Evolutionary conservation across 768 basidiomycete genomes (phyloP).

Genomic region (Boletus rubescentipes): DNA sequence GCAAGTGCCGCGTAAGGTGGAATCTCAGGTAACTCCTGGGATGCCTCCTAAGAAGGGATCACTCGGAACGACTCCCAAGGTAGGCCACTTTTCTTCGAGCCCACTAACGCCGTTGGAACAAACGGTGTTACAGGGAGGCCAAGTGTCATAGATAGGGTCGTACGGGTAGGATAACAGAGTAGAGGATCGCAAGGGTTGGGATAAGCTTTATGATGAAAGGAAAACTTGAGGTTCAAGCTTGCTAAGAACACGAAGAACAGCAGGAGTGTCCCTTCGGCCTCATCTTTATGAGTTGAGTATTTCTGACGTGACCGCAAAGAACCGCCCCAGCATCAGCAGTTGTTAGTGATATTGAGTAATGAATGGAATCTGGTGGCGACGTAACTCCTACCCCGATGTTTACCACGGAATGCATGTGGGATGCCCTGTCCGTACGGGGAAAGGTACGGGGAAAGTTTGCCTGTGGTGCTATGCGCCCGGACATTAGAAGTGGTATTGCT

Average conservation of each 20-base stretch:
- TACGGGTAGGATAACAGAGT: background rate
- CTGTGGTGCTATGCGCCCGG: too few species aligned
- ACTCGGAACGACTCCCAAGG: constrained; percentile 32
- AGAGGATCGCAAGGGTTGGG: background rate
- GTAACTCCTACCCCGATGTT: background rate
- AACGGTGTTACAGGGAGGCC: constrained; percentile 24
- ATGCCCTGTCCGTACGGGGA: background rate
- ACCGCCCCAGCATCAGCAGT: background rate
- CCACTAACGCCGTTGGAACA: constrained; percentile 19
- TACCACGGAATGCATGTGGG: background rate
- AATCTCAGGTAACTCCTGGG: constrained; percentile 39
- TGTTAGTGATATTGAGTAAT: background rate
- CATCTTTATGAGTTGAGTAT: background rate
- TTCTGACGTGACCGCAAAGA: background rate
- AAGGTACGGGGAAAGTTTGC: background rate
- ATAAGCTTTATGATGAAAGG: background rate
- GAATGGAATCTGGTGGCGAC: background rate
- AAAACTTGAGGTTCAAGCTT: background rate
- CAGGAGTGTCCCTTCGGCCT: background rate
- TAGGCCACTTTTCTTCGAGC: constrained; percentile 31
- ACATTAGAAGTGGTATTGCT: background rate
- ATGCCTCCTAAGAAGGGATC: constrained; percentile 37
- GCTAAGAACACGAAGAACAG: background rate
- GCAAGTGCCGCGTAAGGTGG: constrained; percentile 56
- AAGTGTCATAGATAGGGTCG: background rate